These are phyloP conservation scores for Tillandsia fasciculata DNA, from an alignment of 176 grass and related monocot species.

Conservation along the genomic window DNA sequence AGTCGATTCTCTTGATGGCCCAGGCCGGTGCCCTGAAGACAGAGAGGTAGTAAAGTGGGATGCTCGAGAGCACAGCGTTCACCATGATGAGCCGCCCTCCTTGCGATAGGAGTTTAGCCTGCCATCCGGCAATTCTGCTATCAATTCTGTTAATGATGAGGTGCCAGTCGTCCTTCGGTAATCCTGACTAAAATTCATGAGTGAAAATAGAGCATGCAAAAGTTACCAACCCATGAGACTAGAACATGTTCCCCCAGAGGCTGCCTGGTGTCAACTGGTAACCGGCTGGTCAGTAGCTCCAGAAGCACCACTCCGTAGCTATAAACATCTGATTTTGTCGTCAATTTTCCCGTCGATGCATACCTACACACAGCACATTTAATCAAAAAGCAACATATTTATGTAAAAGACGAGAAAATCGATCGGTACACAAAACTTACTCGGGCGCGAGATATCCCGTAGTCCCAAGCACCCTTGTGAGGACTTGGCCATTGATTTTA, in stretches of 20 bases:
- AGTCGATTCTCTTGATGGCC: too few relatives aligned
- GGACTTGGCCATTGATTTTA: slow-evolving; percentile 81
- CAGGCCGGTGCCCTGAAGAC: too few relatives aligned
- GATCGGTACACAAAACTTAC: slow-evolving; percentile 15
- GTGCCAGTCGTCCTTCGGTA: too few relatives aligned
- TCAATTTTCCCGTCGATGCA: slow-evolving; percentile 89
- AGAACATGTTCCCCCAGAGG: slow-evolving; percentile 85
- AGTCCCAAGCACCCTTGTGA: slow-evolving; percentile 91
- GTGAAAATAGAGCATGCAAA: neutral
- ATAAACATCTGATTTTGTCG: slow-evolving; percentile 96
- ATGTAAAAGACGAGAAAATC: neutral
- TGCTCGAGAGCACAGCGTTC: too few relatives aligned
- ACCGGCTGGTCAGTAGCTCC: slow-evolving; percentile 75
- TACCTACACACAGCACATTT: slow-evolving; percentile 36
- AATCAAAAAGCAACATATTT: too few relatives aligned
- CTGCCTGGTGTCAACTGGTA: slow-evolving; percentile 62
- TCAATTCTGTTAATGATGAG: too few relatives aligned
- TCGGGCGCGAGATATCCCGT: slow-evolving; percentile 95
- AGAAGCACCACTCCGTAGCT: slow-evolving; percentile 86
- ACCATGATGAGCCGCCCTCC: too few relatives aligned
- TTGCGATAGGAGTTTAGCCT: too few relatives aligned
- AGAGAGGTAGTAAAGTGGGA: too few relatives aligned
- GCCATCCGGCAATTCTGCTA: too few relatives aligned
- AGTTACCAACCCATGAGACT: slow-evolving; percentile 70
- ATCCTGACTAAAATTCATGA: neutral